These are phyloP conservation scores for Fraxinus excelsior DNA, from an alignment of 257 asterid species.

Conservation along the genomic window DNA sequence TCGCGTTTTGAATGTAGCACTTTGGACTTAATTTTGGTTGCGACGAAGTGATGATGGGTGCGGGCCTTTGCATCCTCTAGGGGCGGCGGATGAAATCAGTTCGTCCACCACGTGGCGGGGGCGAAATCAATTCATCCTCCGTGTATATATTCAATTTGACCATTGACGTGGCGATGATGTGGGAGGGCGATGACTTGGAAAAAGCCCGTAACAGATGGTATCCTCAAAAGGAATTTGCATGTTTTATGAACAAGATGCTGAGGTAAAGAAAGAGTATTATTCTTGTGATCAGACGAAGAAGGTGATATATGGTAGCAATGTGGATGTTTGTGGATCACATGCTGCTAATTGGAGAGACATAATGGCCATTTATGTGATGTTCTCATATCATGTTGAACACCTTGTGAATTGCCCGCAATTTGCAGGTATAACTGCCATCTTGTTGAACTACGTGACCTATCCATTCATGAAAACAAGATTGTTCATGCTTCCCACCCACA, in stretches of 20 bases:
- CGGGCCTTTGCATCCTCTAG: too few species aligned
- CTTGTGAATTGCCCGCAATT: slow-evolving; percentile 52
- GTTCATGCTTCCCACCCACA: background rate
- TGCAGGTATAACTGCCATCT: slow-evolving; percentile 49
- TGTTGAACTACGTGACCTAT: background rate
- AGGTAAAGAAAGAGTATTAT: slow-evolving; percentile 43
- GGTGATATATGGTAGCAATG: slow-evolving; percentile 56
- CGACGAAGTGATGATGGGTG: too few species aligned
- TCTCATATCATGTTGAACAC: slow-evolving; percentile 30
- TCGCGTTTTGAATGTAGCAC: too few species aligned
- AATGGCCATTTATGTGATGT: slow-evolving; percentile 37
- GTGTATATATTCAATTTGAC: too few species aligned
- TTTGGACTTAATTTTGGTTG: too few species aligned
- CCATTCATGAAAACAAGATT: background rate
- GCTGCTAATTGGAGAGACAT: slow-evolving; percentile 77
- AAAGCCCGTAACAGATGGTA: slow-evolving; percentile 15
- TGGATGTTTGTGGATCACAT: slow-evolving; percentile 48
- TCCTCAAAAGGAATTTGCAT: slow-evolving; percentile 49
- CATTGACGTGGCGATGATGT: too few species aligned
- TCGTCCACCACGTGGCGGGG: too few species aligned
- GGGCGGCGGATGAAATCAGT: too few species aligned
- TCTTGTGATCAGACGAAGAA: slow-evolving; percentile 36
- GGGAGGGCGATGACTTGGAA: too few species aligned
- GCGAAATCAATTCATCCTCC: too few species aligned
- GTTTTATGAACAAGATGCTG: slow-evolving; percentile 65